Base-by-base conservation (phyloP, 371 early-diverging fungal species). In the Thermomucor indicae-seudaticae region DNA sequence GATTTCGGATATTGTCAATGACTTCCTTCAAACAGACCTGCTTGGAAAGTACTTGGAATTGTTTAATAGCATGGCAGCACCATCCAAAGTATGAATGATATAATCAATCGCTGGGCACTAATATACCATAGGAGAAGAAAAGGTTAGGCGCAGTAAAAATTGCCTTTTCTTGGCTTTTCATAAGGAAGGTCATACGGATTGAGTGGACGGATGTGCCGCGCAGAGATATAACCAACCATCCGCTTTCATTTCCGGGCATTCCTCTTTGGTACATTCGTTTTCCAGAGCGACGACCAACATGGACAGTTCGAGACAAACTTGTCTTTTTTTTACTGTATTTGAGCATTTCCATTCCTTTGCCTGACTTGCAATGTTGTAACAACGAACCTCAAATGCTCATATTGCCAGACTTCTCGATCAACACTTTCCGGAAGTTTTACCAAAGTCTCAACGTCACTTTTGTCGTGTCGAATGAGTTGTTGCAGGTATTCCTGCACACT, bases 31-130 rank as follows among this genome's bases (percentile, higher is more conserved):
- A 19, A 1, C 51, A 46, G 75, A 80, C 82, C 85, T 73, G 73
- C 85, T 79, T 2, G 90, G 90, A 64, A 93, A 92, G 47, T 78
- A 84, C 57, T 82, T 88, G 23, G 78, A 69, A 53, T 80, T 89
- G 64, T 90, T 90, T 14, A 97, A 65, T 24, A 91, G 62, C 12
- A 85, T 80, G 6, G 88, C 86, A 1, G 96, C 90, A 14, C 89
- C 86, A 62, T 97, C 95, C 49, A 95, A 64, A 0, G 95, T 93
- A 65, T 97, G 97, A 19, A 92, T 85, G 29, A 88, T 81, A 60
- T 97, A 97, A 54, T 93, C 93, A 37, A 95, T 88, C 1, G 97
- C 97, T 28, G 86, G 83, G 58, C 95, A 95, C 90, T 93, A 55
- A 17, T 24, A n/a, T n/a, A n/a, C 28, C 19, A 25, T 24, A 14